These are phyloP conservation scores for Mycena citricolor DNA, from an alignment of 1,284 basidiomycete genomes.

Conservation along the genomic window DNA sequence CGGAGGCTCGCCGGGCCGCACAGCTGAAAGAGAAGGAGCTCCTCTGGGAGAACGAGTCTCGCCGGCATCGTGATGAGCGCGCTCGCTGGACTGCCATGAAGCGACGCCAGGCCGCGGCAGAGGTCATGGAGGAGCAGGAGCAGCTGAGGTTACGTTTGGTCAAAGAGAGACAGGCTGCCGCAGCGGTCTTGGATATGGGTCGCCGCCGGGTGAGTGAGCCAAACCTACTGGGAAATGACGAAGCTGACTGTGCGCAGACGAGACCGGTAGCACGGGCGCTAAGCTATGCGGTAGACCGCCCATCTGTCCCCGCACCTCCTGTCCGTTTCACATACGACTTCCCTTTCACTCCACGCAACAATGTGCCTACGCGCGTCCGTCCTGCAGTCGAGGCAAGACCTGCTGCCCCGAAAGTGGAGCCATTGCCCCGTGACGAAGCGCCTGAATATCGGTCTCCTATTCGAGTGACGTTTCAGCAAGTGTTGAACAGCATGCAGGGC, in stretches of 20 bases:
- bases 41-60: constrained; percentile 52
- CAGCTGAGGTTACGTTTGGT: constrained; percentile 13
- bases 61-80: constrained; percentile 43
- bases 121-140: constrained; percentile 8
- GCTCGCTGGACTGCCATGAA: constrained; percentile 13
- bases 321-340: constrained; percentile 30
- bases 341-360: constrained; percentile 19
- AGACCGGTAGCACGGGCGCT: constrained; percentile 18
- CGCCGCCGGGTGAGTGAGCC: constrained; percentile 11
- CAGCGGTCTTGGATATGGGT: constrained; percentile 14
- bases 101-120: background rate
- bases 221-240: background rate
- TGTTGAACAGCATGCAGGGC: constrained; percentile 59
- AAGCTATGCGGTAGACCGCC: constrained; percentile 20
- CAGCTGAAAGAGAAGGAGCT: constrained; percentile 46
- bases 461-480: constrained; percentile 53
- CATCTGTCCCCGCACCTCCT: constrained; percentile 10
- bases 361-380: too few relatives aligned
- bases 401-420: too few relatives aligned
- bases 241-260: constrained; percentile 6
- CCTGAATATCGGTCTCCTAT: constrained; percentile 27
- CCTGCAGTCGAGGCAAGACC: too few relatives aligned
- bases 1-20: constrained; percentile 39
- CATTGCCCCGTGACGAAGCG: constrained; percentile 8
- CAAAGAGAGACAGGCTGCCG: constrained; percentile 22